Evolutionary conservation across 768 basidiomycete species (phyloP).

Genomic region (Sistotremastrum niveocremeum): DNA sequence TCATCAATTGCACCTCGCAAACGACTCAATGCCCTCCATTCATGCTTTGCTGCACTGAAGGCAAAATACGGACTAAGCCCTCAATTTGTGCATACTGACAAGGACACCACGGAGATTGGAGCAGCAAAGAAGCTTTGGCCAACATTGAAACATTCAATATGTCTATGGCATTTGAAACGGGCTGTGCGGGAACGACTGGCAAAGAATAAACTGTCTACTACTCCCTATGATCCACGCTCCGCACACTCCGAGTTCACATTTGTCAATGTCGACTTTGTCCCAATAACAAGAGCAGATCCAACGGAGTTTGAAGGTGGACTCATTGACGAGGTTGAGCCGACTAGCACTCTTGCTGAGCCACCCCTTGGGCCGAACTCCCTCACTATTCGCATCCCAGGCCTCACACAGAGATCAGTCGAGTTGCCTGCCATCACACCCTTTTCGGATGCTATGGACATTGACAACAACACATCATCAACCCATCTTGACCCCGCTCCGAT

Average conservation of each 20-base stretch:
- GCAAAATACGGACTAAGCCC: conserved; percentile 4
- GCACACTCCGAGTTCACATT: conserved; percentile 5
- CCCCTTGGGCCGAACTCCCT: too few species aligned
- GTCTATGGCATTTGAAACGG: conserved; percentile 7
- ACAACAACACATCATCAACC: too few species aligned
- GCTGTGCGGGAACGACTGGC: conserved; percentile 1
- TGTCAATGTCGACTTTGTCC: too few species aligned
- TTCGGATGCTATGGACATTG: too few species aligned
- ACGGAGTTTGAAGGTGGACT: too few species aligned
- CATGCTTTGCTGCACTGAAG: conserved; percentile 7
- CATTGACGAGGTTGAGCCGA: too few species aligned
- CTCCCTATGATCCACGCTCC: background rate
- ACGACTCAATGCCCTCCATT: conserved; percentile 8
- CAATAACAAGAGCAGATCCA: too few species aligned
- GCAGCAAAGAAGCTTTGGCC: conserved; percentile 4
- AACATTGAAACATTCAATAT: conserved; percentile 3
- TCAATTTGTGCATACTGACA: conserved; percentile 3
- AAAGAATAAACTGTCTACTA: conserved; percentile 8
- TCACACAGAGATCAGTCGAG: too few species aligned
- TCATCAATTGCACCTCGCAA: conserved; percentile 10
- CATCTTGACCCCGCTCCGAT: too few species aligned
- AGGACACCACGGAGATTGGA: conserved; percentile 9
- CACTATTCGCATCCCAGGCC: too few species aligned
- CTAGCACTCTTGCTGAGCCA: too few species aligned
- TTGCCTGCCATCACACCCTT: too few species aligned